phyloP scores from a whole-genome alignment of 306 rosid genomes.

The Vigna reflexopilosa region DNA sequence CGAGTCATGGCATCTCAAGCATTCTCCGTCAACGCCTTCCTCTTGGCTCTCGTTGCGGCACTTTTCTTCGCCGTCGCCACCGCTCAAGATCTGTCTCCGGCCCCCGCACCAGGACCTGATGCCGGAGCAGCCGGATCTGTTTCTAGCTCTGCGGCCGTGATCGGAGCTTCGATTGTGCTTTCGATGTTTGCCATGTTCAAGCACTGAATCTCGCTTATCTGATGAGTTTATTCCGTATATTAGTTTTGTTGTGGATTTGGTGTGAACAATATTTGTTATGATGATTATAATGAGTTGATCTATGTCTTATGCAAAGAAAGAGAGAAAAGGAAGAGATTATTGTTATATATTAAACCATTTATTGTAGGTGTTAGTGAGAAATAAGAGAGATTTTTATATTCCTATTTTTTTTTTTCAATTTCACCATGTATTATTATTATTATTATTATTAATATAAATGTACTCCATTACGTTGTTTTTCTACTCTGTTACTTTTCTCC shows the following conservation, averaged over 20 bases:
- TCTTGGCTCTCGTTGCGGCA: slow-evolving; percentile 5
- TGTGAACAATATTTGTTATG: not conserved
- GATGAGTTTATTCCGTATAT: too few relatives aligned
- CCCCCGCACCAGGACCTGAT: slow-evolving; percentile 45
- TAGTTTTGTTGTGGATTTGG: not conserved
- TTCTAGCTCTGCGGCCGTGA: slow-evolving; percentile 43
- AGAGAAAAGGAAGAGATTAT: not conserved
- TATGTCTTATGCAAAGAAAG: not conserved
- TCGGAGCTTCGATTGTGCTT: slow-evolving; percentile 45
- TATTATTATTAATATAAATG: too few relatives aligned
- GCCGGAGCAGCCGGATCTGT: slow-evolving; percentile 48
- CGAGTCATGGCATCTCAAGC: not conserved
- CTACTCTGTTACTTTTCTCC: too few relatives aligned
- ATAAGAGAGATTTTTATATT: too few relatives aligned
- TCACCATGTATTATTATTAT: too few relatives aligned
- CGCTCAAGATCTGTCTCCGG: slow-evolving; percentile 53
- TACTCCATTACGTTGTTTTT: too few relatives aligned
- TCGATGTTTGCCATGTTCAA: slow-evolving; percentile 46
- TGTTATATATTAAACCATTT: not conserved
- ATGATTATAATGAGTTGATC: not conserved
- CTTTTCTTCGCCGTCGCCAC: slow-evolving; percentile 42
- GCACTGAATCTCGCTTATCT: not conserved
- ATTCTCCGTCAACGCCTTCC: not conserved
- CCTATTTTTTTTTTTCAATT: not conserved
- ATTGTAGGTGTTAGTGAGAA: slow-evolving; percentile 1